Conservation (phyloP, 225 moss, liverwort and hornwort genomes). For the Lunularia cruciata region DNA sequence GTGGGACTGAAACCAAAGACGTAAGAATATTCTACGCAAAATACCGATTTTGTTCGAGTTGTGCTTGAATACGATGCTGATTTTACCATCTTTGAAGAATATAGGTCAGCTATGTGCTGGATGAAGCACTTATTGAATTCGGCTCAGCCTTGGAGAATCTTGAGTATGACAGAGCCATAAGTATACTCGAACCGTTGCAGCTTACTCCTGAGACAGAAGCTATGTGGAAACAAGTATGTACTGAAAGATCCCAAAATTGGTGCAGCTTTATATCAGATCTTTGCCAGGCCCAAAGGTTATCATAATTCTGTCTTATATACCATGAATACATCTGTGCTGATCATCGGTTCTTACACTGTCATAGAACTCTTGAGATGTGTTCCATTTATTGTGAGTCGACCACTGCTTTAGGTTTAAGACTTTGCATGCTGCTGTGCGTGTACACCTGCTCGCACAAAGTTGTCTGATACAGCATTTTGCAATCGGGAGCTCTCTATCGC, state of each 20-base stretch:
- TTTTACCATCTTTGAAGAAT: conserved; percentile 10
- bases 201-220: conserved; percentile 88
- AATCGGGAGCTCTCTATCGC: conserved; percentile 69
- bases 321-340: neutral
- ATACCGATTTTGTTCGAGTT: no score
- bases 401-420: neutral
- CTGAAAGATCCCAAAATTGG: neutral
- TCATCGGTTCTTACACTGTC: no score
- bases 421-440: neutral
- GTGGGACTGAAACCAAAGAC: no score
- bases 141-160: conserved; percentile 82
- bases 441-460: conserved; percentile 33
- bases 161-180: conserved; percentile 72
- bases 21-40: neutral
- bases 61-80: no score
- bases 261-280: neutral
- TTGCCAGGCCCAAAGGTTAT: neutral
- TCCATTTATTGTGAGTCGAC: conserved; percentile 6
- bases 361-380: no score
- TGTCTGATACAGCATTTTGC: conserved; percentile 69
- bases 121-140: conserved; percentile 89
- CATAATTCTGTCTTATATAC: neutral
- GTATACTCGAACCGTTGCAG: conserved; percentile 84
- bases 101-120: conserved; percentile 88
- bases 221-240: conserved; percentile 93